Conservation (phyloP, 1,139 yeast species). For the Kluyveromyces sp. region DNA sequence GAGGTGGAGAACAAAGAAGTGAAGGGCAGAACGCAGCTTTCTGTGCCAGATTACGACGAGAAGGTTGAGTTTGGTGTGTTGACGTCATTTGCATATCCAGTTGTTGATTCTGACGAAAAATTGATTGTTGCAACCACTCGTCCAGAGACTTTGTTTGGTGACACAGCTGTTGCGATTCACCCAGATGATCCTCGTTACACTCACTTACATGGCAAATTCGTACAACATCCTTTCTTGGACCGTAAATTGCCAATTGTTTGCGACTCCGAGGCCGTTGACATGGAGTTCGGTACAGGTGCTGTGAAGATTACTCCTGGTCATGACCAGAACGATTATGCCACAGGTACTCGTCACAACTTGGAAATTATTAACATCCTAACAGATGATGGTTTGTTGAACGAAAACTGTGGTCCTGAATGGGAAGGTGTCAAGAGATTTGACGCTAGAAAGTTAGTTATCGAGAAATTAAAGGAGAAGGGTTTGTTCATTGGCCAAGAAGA, state of each 20-base stretch:
- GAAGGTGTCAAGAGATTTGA: slow-evolving; percentile 88
- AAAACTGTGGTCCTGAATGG: slow-evolving; percentile 83
- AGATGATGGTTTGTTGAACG: slow-evolving; percentile 87
- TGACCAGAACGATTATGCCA: slow-evolving; percentile 91
- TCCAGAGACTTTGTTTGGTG: slow-evolving; percentile 98
- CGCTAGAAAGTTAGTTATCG: slow-evolving; percentile 83
- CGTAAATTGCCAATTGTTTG: slow-evolving; percentile 81
- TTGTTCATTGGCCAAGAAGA: slow-evolving; percentile 66
- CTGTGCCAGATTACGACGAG: slow-evolving; percentile 85
- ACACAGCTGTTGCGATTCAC: slow-evolving; percentile 95
- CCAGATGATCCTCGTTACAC: slow-evolving; percentile 89
- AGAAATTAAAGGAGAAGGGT: slow-evolving; percentile 65
- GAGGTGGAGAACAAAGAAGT: slow-evolving; percentile 92
- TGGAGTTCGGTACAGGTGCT: slow-evolving; percentile 99
- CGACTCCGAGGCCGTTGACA: slow-evolving; percentile 91
- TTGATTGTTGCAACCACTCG: slow-evolving; percentile 94
- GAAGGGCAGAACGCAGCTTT: slow-evolving; percentile 69
- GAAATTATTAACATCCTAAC: slow-evolving; percentile 86
- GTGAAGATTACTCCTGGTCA: slow-evolving; percentile 98
- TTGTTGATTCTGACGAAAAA: slow-evolving; percentile 82
- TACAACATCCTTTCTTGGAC: slow-evolving; percentile 82
- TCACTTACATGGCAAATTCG: slow-evolving; percentile 91
- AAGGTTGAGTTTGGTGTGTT: slow-evolving; percentile 93
- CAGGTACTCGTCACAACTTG: slow-evolving; percentile 89
- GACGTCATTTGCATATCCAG: slow-evolving; percentile 87